Conservation (phyloP, 1,284 basidiomycete species). For the Hortiboletus rubellus region DNA sequence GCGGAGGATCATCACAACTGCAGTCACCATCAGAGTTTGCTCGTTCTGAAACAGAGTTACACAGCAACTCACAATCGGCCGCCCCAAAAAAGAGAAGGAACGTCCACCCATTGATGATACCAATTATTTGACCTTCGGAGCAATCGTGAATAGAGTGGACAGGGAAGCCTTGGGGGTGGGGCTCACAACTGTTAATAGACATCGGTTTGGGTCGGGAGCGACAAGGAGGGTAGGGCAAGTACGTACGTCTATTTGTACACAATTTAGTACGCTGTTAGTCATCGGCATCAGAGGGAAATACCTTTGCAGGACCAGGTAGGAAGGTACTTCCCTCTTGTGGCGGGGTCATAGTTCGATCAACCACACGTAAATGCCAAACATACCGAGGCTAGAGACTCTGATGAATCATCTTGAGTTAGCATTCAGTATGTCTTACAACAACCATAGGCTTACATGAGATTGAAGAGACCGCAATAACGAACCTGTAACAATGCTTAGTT, state of each 20-base stretch:
- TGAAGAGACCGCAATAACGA: not conserved
- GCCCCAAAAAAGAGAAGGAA: conserved; percentile 8
- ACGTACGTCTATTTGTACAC: not conserved
- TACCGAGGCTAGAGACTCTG: not conserved
- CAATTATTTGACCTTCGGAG: conserved; percentile 1
- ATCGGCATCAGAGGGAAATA: not conserved
- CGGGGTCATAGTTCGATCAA: not conserved
- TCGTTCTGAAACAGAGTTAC: not conserved
- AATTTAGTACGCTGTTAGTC: not conserved
- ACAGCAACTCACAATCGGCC: conserved; percentile 11
- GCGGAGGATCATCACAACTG: conserved; percentile 15
- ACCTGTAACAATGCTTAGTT: not conserved
- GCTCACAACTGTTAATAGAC: conserved; percentile 11
- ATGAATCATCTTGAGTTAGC: not conserved
- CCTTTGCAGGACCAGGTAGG: not conserved
- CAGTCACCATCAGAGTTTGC: not conserved
- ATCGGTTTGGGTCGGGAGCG: not conserved
- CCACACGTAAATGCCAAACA: not conserved
- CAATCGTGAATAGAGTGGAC: not conserved
- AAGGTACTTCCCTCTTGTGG: not conserved
- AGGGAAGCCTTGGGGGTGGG: too few relatives aligned
- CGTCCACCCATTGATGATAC: conserved; percentile 1
- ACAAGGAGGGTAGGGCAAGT: too few relatives aligned
- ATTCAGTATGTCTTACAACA: not conserved
- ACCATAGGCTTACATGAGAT: not conserved